A percentile compares a stretch with the other conserved stretches of the same genome.
phyloP scores from a whole-genome alignment of 805 yeast species.

The Starmerella geochares region DNA sequence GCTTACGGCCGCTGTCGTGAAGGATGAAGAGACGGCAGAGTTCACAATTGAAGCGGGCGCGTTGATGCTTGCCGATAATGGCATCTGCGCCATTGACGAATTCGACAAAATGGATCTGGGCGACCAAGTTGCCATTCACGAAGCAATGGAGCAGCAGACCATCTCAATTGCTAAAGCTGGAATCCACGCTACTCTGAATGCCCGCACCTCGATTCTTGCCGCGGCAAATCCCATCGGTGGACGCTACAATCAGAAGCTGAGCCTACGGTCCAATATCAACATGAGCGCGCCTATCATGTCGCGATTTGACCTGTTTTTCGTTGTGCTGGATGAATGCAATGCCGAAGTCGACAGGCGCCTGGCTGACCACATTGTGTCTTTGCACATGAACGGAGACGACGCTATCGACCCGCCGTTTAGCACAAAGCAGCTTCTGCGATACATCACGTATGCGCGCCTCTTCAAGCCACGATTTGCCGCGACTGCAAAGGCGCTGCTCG shows the following conservation, averaged over 20 bases:
- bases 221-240: constrained; percentile 99
- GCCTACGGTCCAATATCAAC: constrained; percentile 73
- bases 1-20: constrained; percentile 93
- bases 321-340: constrained; percentile 87
- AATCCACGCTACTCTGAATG: constrained; percentile 93
- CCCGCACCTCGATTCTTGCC: constrained; percentile 90
- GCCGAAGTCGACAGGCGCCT: constrained; percentile 80
- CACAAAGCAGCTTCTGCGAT: constrained; percentile 78
- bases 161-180: constrained; percentile 98
- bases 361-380: constrained; percentile 83
- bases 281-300: constrained; percentile 99
- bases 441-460: constrained; percentile 83
- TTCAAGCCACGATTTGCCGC: constrained; percentile 81
- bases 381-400: constrained; percentile 82
- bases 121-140: constrained; percentile 98
- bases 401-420: constrained; percentile 84
- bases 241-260: constrained; percentile 76
- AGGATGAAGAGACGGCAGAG: constrained; percentile 95
- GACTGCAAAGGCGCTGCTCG: constrained; percentile 68
- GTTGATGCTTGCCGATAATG: constrained; percentile 94
- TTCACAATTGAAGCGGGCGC: constrained; percentile 98
- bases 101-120: constrained; percentile 93
- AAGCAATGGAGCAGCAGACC: constrained; percentile 99
- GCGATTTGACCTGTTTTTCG: constrained; percentile 90
- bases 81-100: constrained; percentile 96